phyloP scores from a whole-genome alignment of 2,329 filamentous ascomycete genomes.

The Drechmeria coniospora region DNA sequence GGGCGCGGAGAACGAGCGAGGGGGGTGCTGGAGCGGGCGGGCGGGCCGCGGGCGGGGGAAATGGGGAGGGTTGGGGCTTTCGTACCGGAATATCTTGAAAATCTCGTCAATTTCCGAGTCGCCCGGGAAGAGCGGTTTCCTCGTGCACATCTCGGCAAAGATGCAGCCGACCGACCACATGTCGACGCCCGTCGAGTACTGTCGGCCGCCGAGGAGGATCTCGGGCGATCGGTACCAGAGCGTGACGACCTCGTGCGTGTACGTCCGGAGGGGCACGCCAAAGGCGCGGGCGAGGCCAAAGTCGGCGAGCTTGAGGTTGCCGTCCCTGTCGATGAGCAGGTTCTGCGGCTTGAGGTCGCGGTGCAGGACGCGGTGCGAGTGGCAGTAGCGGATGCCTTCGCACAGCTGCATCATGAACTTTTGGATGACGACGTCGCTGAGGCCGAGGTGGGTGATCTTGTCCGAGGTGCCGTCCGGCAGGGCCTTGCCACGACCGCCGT shows the following conservation, averaged over 20 bases:
- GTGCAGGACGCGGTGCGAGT: conserved; percentile 74
- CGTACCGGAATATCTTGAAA: conserved; percentile 54
- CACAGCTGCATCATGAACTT: conserved; percentile 87
- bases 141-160: conserved; percentile 92
- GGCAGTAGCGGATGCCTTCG: conserved; percentile 74
- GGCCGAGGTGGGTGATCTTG: conserved; percentile 49
- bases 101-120: conserved; percentile 50
- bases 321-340: conserved; percentile 69
- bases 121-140: conserved; percentile 82
- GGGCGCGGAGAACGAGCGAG: too few relatives aligned
- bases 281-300: conserved; percentile 83
- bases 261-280: conserved; percentile 78
- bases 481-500: conserved; percentile 73
- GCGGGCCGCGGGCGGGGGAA: too few relatives aligned
- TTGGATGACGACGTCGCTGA: conserved; percentile 71
- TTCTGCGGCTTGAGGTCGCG: conserved; percentile 87
- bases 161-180: conserved; percentile 96
- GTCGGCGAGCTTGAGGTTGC: conserved; percentile 81
- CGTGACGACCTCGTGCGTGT: conserved; percentile 90
- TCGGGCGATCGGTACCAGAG: conserved; percentile 87
- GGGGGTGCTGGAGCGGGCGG: too few relatives aligned
- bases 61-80: conserved; percentile 9
- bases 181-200: conserved; percentile 87
- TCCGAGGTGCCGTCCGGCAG: conserved; percentile 61
- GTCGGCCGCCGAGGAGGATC: conserved; percentile 76